Conservation (phyloP, 1,284 basidiomycete species). For the Fistulina hepatica region DNA sequence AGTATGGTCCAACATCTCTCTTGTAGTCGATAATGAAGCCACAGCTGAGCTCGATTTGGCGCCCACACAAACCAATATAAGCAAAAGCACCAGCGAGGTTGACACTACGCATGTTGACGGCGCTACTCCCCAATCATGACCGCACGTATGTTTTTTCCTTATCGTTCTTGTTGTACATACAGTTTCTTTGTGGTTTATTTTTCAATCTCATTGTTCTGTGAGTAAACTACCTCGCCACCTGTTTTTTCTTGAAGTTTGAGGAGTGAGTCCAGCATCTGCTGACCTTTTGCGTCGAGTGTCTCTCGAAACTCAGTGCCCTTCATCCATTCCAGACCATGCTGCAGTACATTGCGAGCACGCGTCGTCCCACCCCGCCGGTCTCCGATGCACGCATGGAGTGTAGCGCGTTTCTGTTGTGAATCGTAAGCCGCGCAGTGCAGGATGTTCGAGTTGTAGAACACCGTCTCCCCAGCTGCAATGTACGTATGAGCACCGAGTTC, state of each 20-base stretch:
- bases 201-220: too few species aligned
- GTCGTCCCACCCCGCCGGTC: slow-evolving; percentile 47
- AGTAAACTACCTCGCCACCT: slow-evolving; percentile 41
- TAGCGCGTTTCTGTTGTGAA: slow-evolving; percentile 43
- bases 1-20: too few species aligned
- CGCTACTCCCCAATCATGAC: too few species aligned
- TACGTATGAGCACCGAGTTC: slow-evolving; percentile 1
- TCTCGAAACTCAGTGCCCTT: slow-evolving; percentile 42
- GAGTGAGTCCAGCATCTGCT: slow-evolving; percentile 52
- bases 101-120: too few species aligned
- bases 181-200: too few species aligned
- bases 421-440: slow-evolving; percentile 66
- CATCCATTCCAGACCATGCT: slow-evolving; percentile 74
- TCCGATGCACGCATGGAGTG: slow-evolving; percentile 68
- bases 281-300: slow-evolving; percentile 37
- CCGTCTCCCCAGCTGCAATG: slow-evolving; percentile 50
- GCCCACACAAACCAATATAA: too few species aligned
- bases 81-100: too few species aligned
- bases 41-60: too few species aligned
- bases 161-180: too few species aligned
- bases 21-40: too few species aligned
- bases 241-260: slow-evolving; percentile 41
- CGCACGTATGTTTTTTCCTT: too few species aligned
- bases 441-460: slow-evolving; percentile 78
- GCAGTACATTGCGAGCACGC: slow-evolving; percentile 69